phyloP scores from a whole-genome alignment of 257 asterid genomes.

The Leonotis leonurus region DNA sequence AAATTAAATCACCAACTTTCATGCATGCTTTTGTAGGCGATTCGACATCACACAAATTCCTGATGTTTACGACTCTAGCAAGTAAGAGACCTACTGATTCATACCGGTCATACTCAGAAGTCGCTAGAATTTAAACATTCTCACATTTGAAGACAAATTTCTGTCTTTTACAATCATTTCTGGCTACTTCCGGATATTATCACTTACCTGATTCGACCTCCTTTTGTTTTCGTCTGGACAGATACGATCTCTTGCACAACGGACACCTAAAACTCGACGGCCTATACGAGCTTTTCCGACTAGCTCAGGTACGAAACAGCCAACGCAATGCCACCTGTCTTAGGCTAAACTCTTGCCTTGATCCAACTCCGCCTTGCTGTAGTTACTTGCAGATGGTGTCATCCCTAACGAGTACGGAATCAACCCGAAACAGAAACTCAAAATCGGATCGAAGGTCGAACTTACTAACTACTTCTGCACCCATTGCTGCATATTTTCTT shows the following conservation, averaged over 20 bases:
- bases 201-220: too few relatives aligned
- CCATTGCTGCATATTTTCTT: neutral
- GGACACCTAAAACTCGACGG: conserved; percentile 79
- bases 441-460: conserved; percentile 87
- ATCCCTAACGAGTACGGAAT: conserved; percentile 95
- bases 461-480: neutral
- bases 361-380: conserved; percentile 20
- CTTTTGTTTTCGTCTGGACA: conserved; percentile 20
- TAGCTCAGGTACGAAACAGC: conserved; percentile 71
- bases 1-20: too few relatives aligned
- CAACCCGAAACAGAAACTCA: conserved; percentile 76
- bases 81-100: conserved; percentile 45
- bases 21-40: conserved; percentile 50
- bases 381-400: conserved; percentile 97
- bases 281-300: conserved; percentile 73
- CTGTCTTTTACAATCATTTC: too few relatives aligned
- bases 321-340: neutral
- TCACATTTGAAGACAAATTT: too few relatives aligned
- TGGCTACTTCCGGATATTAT: too few relatives aligned
- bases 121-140: too few relatives aligned
- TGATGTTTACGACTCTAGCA: conserved; percentile 97
- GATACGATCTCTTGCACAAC: conserved; percentile 96
- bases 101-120: too few relatives aligned
- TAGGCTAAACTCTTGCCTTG: neutral
- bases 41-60: conserved; percentile 93